Evolutionary conservation across 176 grass and related monocot species (phyloP), one percentile per base, ranked within the genome.

Genomic region (Zea luxurians): DNA sequence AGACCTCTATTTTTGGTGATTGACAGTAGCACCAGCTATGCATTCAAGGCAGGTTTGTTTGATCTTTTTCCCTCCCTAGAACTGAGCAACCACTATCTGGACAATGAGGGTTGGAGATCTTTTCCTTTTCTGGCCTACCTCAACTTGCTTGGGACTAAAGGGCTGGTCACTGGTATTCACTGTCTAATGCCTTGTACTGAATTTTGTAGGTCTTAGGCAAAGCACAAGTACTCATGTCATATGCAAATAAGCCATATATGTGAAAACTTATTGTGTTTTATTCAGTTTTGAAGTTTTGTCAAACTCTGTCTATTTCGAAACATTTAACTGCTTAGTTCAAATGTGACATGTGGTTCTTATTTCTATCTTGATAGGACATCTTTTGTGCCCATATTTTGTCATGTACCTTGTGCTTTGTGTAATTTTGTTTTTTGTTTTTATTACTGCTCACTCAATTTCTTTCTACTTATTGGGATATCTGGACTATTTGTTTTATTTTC

Each of bases 21-120:
- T 72, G 94, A 97, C 83, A 93, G 94, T 48, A 78, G 68, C 44
- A 50, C 76, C 83, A 88, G 91, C 69, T 79, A 84, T 91, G 82
- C 87, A 83, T 97, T 97, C 80, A 97, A 97, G 94, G 94, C 89
- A 97, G 91, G 94, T 93, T 97, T 93, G 86, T 88, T 87, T 86
- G 72, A 68, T 84, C 77, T 83, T 71, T 82, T 52, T 80, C 44
- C 62, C 45, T 83, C 40, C 61, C 75, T 43, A 76, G 17, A 45
- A 12, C 17, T 13, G 41, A 41, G 18, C 46, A 73, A 53, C 48
- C 10, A 66, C 7, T 48, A 60, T 49, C 34, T 80, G 61, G 34
- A 21, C 44, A 13, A 41, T 59, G 41, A 40, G 34, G 18, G 16
- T 46, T 50, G 7, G 17, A 45, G 4, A 70, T 67, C 37, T 77